phyloP scores from a whole-genome alignment of 2,329 filamentous ascomycete species.

The Aureobasidium sp. region DNA sequence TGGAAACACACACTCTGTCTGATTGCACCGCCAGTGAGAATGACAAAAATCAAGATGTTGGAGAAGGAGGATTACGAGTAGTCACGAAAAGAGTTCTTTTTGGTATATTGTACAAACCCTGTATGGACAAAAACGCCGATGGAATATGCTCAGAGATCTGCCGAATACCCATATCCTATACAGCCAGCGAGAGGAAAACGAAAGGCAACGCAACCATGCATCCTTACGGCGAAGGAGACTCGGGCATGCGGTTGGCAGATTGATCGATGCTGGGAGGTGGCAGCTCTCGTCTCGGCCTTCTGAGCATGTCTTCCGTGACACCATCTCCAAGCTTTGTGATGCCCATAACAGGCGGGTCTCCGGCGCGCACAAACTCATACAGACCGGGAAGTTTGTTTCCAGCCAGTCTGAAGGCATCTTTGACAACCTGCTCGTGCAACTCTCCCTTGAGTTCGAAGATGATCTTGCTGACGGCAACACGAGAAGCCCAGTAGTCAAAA shows the following conservation, averaged over 20 bases:
- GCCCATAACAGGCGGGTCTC: conserved; percentile 82
- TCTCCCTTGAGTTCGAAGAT: conserved; percentile 88
- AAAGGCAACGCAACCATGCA: background rate
- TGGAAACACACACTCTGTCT: too few relatives aligned
- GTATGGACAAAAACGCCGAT: background rate
- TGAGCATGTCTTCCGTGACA: conserved; percentile 74
- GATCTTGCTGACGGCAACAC: conserved; percentile 84
- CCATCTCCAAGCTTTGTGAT: conserved; percentile 81
- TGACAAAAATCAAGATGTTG: too few relatives aligned
- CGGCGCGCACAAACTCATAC: conserved; percentile 92
- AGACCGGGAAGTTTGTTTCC: conserved; percentile 92
- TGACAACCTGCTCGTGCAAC: conserved; percentile 87
- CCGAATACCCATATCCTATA: background rate
- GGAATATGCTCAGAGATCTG: background rate
- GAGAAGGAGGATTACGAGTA: too few relatives aligned
- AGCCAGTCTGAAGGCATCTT: conserved; percentile 87
- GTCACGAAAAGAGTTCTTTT: background rate
- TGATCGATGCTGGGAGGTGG: conserved; percentile 29
- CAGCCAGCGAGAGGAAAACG: background rate
- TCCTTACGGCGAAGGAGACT: conserved; percentile 1
- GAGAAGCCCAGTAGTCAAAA: conserved; percentile 92
- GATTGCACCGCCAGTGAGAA: too few relatives aligned
- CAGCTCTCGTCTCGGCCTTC: conserved; percentile 66
- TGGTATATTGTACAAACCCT: background rate
- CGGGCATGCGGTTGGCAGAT: conserved; percentile 13